Evolutionary conservation across 176 grass and related monocot species (phyloP).

Genomic region (Chloris gayana): DNA sequence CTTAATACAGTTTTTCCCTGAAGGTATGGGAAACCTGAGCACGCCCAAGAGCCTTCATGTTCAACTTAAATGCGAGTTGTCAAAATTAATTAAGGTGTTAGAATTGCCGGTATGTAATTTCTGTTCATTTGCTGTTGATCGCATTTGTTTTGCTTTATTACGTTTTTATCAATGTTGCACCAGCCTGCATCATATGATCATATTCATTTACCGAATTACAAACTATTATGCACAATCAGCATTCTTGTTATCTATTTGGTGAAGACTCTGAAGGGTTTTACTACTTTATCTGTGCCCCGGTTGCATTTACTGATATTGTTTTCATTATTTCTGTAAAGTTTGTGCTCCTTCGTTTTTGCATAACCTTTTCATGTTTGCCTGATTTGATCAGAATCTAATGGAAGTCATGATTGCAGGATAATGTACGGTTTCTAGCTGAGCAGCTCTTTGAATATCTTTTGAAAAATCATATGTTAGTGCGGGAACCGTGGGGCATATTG

Average conservation of each 20-base stretch:
- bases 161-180: not conserved
- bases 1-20: slow-evolving; percentile 40
- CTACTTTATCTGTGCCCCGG: not conserved
- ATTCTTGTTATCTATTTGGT: not conserved
- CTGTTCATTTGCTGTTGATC: not conserved
- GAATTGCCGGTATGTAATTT: slow-evolving; percentile 63
- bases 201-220: not conserved
- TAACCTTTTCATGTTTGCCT: slow-evolving; percentile 1
- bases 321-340: not conserved
- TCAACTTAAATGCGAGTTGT: slow-evolving; percentile 63
- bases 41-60: slow-evolving; percentile 62
- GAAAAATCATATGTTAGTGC: slow-evolving; percentile 72
- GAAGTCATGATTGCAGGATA: slow-evolving; percentile 54
- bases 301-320: slow-evolving; percentile 15
- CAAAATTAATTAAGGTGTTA: slow-evolving; percentile 59
- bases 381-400: slow-evolving; percentile 11
- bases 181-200: not conserved
- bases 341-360: slow-evolving; percentile 26
- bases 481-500: slow-evolving; percentile 54
- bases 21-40: slow-evolving; percentile 50
- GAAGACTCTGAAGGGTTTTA: not conserved
- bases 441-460: slow-evolving; percentile 68
- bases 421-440: slow-evolving; percentile 45
- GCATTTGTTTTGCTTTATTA: not conserved
- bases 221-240: not conserved